These are phyloP conservation scores for Podaxis sp. DNA, from an alignment of 768 basidiomycete genomes.

Conservation along the genomic window DNA sequence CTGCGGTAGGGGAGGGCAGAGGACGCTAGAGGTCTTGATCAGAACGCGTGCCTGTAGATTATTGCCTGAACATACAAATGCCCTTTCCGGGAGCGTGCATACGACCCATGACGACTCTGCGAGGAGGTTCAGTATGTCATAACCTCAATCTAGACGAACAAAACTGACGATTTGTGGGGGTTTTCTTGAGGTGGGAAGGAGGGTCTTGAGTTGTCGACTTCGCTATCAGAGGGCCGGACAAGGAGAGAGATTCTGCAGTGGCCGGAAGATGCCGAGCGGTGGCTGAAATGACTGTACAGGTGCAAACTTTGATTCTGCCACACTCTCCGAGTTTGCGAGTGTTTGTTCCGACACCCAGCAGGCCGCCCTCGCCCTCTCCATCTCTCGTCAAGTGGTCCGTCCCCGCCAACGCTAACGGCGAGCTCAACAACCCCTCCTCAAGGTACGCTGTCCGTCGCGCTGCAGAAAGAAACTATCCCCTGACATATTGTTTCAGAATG, in stretches of 20 bases:
- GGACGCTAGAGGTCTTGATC: slow-evolving; percentile 51
- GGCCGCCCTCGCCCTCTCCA: slow-evolving; percentile 22
- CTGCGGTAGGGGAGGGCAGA: slow-evolving; percentile 98
- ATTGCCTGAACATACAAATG: slow-evolving; percentile 72
- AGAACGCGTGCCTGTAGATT: slow-evolving; percentile 10
- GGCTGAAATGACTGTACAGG: slow-evolving; percentile 60
- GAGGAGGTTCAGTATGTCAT: slow-evolving; percentile 18
- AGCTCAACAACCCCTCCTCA: slow-evolving; percentile 33
- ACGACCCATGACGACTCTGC: slow-evolving; percentile 78
- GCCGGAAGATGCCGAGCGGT: slow-evolving; percentile 38
- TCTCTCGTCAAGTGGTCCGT: slow-evolving; percentile 38
- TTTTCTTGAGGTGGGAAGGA: slow-evolving; percentile 50
- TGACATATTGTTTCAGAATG: slow-evolving; percentile 55
- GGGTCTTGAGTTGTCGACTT: slow-evolving; percentile 23
- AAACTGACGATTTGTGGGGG: slow-evolving; percentile 26
- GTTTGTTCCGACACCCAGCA: slow-evolving; percentile 33
- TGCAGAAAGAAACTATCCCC: slow-evolving; percentile 10
- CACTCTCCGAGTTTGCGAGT: slow-evolving; percentile 22
- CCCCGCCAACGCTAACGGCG: slow-evolving; percentile 43
- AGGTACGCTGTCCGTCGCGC: slow-evolving; percentile 25
- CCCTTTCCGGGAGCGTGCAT: slow-evolving; percentile 99
- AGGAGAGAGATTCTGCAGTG: background rate
- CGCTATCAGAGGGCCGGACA: background rate
- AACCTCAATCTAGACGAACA: slow-evolving; percentile 2
- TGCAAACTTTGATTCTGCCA: slow-evolving; percentile 51